phyloP scores from a whole-genome alignment of 2,329 filamentous ascomycete genomes.

The Fonsecaea multimorphosa region DNA sequence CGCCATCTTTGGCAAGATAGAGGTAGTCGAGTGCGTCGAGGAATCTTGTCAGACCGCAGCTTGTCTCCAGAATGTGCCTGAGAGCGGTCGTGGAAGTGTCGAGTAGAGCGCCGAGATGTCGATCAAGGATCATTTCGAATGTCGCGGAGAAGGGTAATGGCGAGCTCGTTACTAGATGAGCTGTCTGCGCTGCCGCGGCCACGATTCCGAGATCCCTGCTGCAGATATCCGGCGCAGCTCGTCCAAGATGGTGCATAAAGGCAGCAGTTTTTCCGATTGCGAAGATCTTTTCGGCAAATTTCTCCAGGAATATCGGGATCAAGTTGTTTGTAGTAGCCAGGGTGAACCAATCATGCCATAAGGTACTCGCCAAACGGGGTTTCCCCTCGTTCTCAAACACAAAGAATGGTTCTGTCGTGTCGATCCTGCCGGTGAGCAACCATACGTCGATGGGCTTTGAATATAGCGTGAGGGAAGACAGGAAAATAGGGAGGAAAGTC shows the following conservation, averaged over 20 bases:
- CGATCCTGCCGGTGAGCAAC: slow-evolving; percentile 26
- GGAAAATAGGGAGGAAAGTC: slow-evolving; percentile 29
- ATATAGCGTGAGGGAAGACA: slow-evolving; percentile 25
- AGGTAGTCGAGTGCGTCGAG: slow-evolving; percentile 72
- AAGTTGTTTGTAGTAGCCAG: slow-evolving; percentile 11
- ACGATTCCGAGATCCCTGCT: slow-evolving; percentile 9
- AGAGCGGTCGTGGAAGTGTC: slow-evolving; percentile 62
- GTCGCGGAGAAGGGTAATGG: slow-evolving; percentile 63
- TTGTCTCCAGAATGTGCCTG: slow-evolving; percentile 67
- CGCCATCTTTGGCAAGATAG: slow-evolving; percentile 79
- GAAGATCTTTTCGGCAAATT: slow-evolving; percentile 26
- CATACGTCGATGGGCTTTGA: slow-evolving; percentile 29
- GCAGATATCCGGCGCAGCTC: neutral
- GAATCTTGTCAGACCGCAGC: slow-evolving; percentile 69
- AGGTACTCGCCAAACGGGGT: slow-evolving; percentile 16
- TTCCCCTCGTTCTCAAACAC: slow-evolving; percentile 17
- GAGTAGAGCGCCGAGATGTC: slow-evolving; percentile 72
- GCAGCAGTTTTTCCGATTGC: slow-evolving; percentile 34
- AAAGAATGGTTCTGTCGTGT: slow-evolving; percentile 22
- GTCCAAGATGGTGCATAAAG: slow-evolving; percentile 26
- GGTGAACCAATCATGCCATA: slow-evolving; percentile 37
- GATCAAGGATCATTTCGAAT: slow-evolving; percentile 72
- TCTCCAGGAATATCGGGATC: slow-evolving; percentile 27
- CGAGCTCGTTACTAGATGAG: slow-evolving; percentile 19
- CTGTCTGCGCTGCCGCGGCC: slow-evolving; percentile 18